Base-by-base conservation (phyloP, 2,329 filamentous ascomycete species). In the Diplodia sapinea region DNA sequence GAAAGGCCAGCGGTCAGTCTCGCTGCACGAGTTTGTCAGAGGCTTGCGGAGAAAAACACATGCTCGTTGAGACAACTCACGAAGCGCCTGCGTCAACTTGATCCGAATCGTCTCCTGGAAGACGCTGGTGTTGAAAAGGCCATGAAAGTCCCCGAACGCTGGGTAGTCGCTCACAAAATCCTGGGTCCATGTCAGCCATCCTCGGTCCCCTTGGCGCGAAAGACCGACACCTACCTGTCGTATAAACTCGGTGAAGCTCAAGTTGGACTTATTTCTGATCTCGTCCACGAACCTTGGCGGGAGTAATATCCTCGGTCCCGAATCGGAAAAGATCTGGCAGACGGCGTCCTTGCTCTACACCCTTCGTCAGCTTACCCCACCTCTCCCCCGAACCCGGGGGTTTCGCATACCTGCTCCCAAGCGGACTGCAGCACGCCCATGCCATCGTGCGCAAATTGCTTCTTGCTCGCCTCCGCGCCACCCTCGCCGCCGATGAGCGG, bases 311-410 rank as follows among this genome's bases (percentile, higher is more conserved):
- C 26, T 59, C 9, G 55, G 55, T 2, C 38, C 55, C 4, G 20
- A 20, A 26, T 59, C 55, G 2, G 55, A 29, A 17, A 43, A 59
- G 8, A 59, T 59, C 36, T 59, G 55, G 55, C 55, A 59, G 36
- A 59, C 7, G 13, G 6, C 12, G 38, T 38, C 55, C 13, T 59
- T 43, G 2, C 36, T 38, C 55, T 59, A 15, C 20, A 11, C 2
- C 38, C 23, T n/a, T 8, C 31, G 17, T 31, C 33, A 47, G 17
- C 5, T 47, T n/a, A 7, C 15, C 8, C 40, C 8, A n/a, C 40
- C 26, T 47, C 40, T 47, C 17, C 17, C 17, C 40, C 17, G 6
- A 3, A n/a, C 17, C 31, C 9, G 52, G 15, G n/a, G 5, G n/a
- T 2, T 0, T n/a, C 1, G n/a, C 23, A 8, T 5, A 38, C 52